A percentile compares a stretch with the other conserved stretches of the same genome.
Conservation (phyloP, 129 eudicot species). For the Helianthus annuus region DNA sequence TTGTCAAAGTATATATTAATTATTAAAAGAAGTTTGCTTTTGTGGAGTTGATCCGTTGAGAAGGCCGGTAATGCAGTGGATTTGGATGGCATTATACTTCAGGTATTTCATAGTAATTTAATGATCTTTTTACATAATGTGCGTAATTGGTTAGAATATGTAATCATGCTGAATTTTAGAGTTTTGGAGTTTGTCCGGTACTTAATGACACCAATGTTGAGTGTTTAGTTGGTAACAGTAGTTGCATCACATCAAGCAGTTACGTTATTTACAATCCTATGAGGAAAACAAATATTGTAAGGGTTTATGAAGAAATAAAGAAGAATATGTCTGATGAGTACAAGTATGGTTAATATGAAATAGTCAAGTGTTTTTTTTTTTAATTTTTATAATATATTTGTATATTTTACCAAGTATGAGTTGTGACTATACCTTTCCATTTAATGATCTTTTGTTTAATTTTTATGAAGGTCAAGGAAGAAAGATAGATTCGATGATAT, state of each 20-base stretch:
- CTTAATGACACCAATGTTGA: too few species aligned
- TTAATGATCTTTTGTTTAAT: slow-evolving; percentile 3
- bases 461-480: slow-evolving; percentile 72
- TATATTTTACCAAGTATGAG: background rate
- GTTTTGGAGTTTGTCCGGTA: too few species aligned
- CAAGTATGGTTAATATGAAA: too few species aligned
- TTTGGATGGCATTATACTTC: slow-evolving; percentile 86
- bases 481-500: too few species aligned
- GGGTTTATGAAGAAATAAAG: too few species aligned
- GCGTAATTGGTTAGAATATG: background rate
- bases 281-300: too few species aligned
- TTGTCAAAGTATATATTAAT: slow-evolving; percentile 88
- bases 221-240: too few species aligned
- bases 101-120: slow-evolving; percentile 37
- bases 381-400: background rate
- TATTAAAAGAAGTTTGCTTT: slow-evolving; percentile 98
- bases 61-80: slow-evolving; percentile 99
- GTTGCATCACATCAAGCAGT: too few species aligned
- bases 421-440: background rate
- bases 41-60: slow-evolving; percentile 99
- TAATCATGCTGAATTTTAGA: too few species aligned
- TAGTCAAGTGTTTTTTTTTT: too few species aligned
- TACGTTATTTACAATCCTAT: too few species aligned
- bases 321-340: too few species aligned
- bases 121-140: background rate